Evolutionary conservation across 129 eudicot species (phyloP).

Genomic region (Flaveria trinervia): DNA sequence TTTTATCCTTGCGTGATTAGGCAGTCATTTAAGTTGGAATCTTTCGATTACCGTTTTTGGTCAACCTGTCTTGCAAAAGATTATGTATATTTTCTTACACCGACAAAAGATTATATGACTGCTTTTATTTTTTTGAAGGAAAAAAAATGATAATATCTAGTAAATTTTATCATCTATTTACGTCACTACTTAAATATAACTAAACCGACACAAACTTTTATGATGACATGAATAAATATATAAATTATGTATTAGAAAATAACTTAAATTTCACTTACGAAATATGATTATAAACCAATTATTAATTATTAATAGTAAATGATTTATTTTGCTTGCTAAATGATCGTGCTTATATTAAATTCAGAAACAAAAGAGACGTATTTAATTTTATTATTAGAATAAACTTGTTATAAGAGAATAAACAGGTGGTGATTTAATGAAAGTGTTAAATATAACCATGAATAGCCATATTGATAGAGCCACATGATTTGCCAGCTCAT

Average conservation of each 20-base stretch:
- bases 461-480: conserved; percentile 25
- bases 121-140: background rate
- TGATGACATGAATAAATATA: background rate
- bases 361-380: background rate
- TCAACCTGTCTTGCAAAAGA: background rate
- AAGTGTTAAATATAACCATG: conserved; percentile 6
- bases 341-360: background rate
- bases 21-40: background rate
- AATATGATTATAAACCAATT: too few relatives aligned
- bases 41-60: conserved; percentile 2
- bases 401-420: background rate
- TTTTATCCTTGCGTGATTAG: background rate
- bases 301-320: background rate
- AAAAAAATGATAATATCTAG: background rate
- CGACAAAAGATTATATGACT: background rate
- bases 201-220: background rate
- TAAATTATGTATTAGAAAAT: too few relatives aligned
- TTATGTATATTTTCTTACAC: background rate
- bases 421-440: background rate
- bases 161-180: background rate
- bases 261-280: background rate
- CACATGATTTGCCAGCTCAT: conserved; percentile 43
- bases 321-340: background rate
- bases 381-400: background rate
- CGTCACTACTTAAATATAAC: background rate